Evolutionary conservation across 345 rosid species (phyloP), one percentile per base, ranked within the genome.

Genomic region (Microcos paniculata): DNA sequence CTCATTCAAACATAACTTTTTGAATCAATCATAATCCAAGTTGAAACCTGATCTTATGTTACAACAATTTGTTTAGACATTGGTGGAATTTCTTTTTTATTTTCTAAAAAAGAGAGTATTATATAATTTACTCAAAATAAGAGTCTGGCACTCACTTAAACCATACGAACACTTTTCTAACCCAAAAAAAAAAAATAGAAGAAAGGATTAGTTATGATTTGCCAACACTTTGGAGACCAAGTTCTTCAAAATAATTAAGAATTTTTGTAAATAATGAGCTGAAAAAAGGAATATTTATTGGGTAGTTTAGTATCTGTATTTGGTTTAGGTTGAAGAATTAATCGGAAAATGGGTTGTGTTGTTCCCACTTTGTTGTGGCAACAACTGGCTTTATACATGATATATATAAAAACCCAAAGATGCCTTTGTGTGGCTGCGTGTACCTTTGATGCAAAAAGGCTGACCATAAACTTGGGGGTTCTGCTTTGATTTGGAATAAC

Each of bases 401-500:
- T 35, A 0, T 35, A 35, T 35, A 21, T 64, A 35, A 64, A 62
- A 38, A 28, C 40, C 40, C 63, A 62, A 35, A 62, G 8, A 19
- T 62, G 46, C 40, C n/a, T 33, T 35, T n/a, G 67, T 12, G 67
- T 1, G 14, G 66, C n/a, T 56, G 3, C 15, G 30, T 24, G 30
- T 21, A 8, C 45, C 15, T 43, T 43, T 7, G 21, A 45, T 12
- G 52, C 33, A 6, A 6, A 46, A 67, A 51, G 5, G 42, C 62
- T 43, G 58, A 2, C 35, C 42, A 24, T 51, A 24, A 59, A 74
- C 24, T 74, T 38, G 57, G 14, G 72, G 6, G 28, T 55, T 55
- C 6, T 4, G 40, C 40, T 9, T 16, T 48, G 75, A 40, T 73
- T 63, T 57, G 80, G 80, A 84, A 81, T 82, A 77, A 55, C 30